A percentile compares a stretch with the other conserved stretches of the same genome.
These are phyloP conservation scores for Petunia axillaris DNA, from an alignment of 257 asterid genomes.

Conservation along the genomic window DNA sequence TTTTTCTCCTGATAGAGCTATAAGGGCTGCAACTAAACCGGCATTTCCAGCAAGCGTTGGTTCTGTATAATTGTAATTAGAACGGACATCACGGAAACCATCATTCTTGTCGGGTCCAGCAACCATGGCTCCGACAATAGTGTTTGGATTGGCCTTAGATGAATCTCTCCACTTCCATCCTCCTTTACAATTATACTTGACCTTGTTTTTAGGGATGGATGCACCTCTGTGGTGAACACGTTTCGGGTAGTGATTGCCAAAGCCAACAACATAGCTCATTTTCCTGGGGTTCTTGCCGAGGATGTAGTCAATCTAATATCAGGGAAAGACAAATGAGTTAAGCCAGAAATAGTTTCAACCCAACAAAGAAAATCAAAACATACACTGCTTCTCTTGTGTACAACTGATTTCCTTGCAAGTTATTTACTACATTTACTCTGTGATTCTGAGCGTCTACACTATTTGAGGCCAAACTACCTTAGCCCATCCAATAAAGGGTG, in stretches of 20 bases:
- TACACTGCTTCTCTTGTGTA: too few relatives aligned
- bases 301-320: conserved; percentile 68
- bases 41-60: conserved; percentile 93
- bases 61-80: conserved; percentile 85
- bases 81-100: conserved; percentile 74
- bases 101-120: conserved; percentile 97
- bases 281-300: conserved; percentile 86
- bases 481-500: too few relatives aligned
- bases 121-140: conserved; percentile 83
- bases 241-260: conserved; percentile 72
- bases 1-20: conserved; percentile 78
- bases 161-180: conserved; percentile 92
- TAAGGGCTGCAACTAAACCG: conserved; percentile 84
- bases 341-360: background rate
- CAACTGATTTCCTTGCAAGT: too few relatives aligned
- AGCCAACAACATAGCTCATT: conserved; percentile 93
- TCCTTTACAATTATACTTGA: conserved; percentile 75
- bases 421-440: too few relatives aligned
- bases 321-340: background rate
- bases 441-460: too few relatives aligned
- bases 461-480: too few relatives aligned
- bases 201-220: conserved; percentile 78
- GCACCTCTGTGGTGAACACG: conserved; percentile 94
- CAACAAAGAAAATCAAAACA: too few relatives aligned
- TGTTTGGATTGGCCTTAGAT: conserved; percentile 67